Conservation (phyloP, 148 eudicot genomes). For the Dysphania ambrosioides region DNA sequence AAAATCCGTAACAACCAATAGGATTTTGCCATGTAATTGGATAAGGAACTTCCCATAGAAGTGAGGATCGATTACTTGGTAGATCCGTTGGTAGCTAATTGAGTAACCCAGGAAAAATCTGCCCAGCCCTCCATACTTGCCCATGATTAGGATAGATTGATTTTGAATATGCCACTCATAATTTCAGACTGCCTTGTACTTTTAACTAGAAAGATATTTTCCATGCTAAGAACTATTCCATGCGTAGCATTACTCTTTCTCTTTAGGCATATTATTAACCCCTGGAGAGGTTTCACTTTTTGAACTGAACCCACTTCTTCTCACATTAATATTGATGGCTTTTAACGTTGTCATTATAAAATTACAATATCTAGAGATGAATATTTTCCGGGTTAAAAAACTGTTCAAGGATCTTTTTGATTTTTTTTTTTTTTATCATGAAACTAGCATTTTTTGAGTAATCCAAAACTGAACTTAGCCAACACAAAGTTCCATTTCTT, state of each 20-base stretch:
- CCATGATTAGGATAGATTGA: conserved; percentile 48
- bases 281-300: background rate
- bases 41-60: conserved; percentile 49
- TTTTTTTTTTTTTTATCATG: no score
- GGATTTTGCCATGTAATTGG: conserved; percentile 43
- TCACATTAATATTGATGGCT: no score
- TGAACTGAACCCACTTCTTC: no score
- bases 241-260: no score
- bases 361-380: no score
- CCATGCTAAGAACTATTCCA: background rate
- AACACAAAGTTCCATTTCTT: no score
- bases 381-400: no score
- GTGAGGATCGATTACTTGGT: conserved; percentile 22
- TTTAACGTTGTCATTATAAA: no score
- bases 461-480: no score
- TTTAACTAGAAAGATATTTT: background rate
- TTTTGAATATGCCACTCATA: conserved; percentile 16
- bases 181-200: background rate
- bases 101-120: conserved; percentile 22
- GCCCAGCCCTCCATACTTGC: conserved; percentile 40
- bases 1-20: conserved; percentile 52
- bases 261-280: background rate
- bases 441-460: no score
- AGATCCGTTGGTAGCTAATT: conserved; percentile 34
- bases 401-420: no score